Evolutionary conservation across 352 stramenopile genomes (phyloP).

Genomic region (Peronospora destructor): DNA sequence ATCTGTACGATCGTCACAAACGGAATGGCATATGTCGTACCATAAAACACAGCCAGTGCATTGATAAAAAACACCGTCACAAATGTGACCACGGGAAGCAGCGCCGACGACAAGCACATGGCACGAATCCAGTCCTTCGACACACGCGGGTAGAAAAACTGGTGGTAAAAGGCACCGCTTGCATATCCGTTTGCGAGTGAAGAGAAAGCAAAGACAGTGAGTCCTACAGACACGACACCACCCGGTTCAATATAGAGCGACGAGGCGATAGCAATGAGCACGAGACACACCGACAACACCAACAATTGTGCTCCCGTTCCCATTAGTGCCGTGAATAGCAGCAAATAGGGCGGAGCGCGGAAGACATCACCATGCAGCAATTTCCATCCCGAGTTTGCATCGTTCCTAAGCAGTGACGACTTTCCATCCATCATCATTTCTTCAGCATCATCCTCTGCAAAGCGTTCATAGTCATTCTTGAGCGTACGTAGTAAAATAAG

Average conservation of each 20-base stretch:
- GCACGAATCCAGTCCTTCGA: constrained; percentile 88
- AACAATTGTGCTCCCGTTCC: constrained; percentile 95
- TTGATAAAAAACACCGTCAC: constrained; percentile 88
- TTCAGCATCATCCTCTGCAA: constrained; percentile 81
- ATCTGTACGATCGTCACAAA: constrained; percentile 87
- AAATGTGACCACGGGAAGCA: constrained; percentile 76
- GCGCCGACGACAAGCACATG: constrained; percentile 74
- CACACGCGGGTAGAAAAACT: constrained; percentile 88
- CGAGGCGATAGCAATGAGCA: constrained; percentile 93
- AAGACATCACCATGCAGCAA: constrained; percentile 94
- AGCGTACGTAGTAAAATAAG: constrained; percentile 92
- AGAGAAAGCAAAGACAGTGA: constrained; percentile 93
- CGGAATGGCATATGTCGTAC: constrained; percentile 80
- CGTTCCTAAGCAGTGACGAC: constrained; percentile 72
- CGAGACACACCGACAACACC: constrained; percentile 89
- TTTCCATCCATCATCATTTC: constrained; percentile 81
- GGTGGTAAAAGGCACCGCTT: constrained; percentile 86
- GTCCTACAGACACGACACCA: constrained; percentile 91
- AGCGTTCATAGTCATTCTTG: constrained; percentile 91
- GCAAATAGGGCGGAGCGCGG: constrained; percentile 86
- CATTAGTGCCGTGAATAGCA: constrained; percentile 93
- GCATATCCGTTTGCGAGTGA: constrained; percentile 86
- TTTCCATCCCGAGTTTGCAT: constrained; percentile 92
- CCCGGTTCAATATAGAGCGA: constrained; percentile 95
- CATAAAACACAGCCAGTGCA: constrained; percentile 69